Percentiles rank a stretch among this genome's conserved stretches.
phyloP scores from a whole-genome alignment of 2,329 filamentous ascomycete genomes.

The Fusarium falciforme region DNA sequence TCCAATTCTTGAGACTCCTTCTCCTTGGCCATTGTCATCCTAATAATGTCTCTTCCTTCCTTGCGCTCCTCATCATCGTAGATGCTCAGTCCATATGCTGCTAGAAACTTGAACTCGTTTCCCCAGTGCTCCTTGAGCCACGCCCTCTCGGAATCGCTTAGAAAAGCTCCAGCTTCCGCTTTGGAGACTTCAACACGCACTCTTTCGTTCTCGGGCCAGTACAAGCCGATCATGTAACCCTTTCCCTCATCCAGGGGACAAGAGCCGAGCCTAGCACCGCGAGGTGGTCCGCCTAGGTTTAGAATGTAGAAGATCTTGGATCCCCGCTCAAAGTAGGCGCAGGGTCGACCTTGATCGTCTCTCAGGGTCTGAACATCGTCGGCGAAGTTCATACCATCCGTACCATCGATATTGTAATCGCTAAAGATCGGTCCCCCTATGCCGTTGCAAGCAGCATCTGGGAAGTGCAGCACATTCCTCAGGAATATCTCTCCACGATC shows the following conservation, averaged over 20 bases:
- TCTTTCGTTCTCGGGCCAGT: not conserved
- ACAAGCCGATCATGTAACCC: not conserved
- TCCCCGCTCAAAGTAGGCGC: not conserved
- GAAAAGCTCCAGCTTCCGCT: not conserved
- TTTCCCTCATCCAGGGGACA: not conserved
- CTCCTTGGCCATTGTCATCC: not conserved
- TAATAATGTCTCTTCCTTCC: not conserved
- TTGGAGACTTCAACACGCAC: not conserved
- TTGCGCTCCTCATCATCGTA: not conserved
- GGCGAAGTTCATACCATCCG: not conserved
- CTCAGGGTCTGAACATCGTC: not conserved
- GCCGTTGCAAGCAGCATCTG: not conserved
- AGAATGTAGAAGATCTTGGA: slow-evolving; percentile 6
- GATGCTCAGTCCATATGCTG: not conserved
- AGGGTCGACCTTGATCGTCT: not conserved
- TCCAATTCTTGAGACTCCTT: no score
- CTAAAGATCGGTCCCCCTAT: not conserved
- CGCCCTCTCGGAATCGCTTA: not conserved
- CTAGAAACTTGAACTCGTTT: not conserved
- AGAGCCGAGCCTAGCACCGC: not conserved
- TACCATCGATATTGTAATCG: not conserved
- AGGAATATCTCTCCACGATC: not conserved
- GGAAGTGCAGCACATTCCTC: not conserved
- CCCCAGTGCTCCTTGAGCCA: not conserved
- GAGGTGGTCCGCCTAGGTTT: not conserved